A percentile compares a stretch with the other conserved stretches of the same genome.
Evolutionary conservation across 176 grass and related monocot genomes (phyloP).

Genomic region (Oropetium thomaeum): DNA sequence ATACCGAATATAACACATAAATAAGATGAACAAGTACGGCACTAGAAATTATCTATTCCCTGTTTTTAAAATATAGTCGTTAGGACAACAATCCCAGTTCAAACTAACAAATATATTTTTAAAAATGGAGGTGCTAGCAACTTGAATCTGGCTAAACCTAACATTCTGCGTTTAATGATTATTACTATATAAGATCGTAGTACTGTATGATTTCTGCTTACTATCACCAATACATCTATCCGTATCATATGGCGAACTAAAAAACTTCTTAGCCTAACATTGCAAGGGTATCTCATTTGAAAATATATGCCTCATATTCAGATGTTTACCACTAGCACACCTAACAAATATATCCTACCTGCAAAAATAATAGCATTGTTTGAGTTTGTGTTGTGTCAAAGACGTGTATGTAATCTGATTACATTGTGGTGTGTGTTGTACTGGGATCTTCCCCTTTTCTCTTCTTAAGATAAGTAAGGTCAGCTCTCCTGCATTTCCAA

Average conservation of each 20-base stretch:
- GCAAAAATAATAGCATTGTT: background rate
- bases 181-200: background rate
- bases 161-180: background rate
- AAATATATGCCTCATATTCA: constrained; percentile 1
- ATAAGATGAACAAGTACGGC: background rate
- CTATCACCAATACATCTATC: background rate
- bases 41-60: too few species aligned
- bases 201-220: background rate
- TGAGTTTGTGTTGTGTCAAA: too few species aligned
- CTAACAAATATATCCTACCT: background rate
- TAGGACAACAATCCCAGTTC: too few species aligned
- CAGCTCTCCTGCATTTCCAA: too few species aligned
- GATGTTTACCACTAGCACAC: background rate
- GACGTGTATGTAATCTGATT: too few species aligned
- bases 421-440: too few species aligned
- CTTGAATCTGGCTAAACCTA: background rate
- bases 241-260: background rate
- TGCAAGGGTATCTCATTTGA: background rate
- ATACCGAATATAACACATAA: background rate
- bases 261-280: constrained; percentile 8
- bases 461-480: too few species aligned
- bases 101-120: too few species aligned
- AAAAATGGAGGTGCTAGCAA: too few species aligned
- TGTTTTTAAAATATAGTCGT: too few species aligned
- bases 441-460: too few species aligned